These are phyloP conservation scores for Umbelopsis ramanniana DNA, from an alignment of 192 early-diverging fungal species.

Conservation along the genomic window DNA sequence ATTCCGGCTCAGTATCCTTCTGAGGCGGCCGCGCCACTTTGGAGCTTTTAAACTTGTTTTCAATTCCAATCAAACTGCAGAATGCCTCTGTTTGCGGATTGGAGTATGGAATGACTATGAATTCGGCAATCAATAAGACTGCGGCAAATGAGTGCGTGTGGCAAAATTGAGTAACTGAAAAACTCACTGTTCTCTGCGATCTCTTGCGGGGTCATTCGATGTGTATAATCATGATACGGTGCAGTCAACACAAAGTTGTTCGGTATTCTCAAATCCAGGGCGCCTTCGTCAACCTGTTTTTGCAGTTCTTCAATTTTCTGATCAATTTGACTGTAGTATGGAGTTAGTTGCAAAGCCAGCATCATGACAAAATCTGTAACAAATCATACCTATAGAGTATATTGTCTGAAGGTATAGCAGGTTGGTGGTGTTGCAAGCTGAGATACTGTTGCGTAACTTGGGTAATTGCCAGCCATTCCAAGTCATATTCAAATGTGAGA, in stretches of 20 bases:
- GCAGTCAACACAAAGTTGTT: slow-evolving; percentile 80
- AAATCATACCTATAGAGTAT: slow-evolving; percentile 47
- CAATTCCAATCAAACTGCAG: slow-evolving; percentile 70
- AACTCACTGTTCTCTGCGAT: slow-evolving; percentile 43
- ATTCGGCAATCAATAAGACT: slow-evolving; percentile 12
- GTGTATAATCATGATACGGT: slow-evolving; percentile 48
- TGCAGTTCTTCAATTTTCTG: slow-evolving; percentile 70
- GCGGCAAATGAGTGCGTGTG: background rate
- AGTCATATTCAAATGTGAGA: slow-evolving; percentile 77
- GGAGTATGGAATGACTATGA: slow-evolving; percentile 51
- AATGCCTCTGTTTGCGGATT: slow-evolving; percentile 89
- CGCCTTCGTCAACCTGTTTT: slow-evolving; percentile 57
- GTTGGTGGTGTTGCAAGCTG: slow-evolving; percentile 46
- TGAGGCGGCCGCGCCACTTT: background rate
- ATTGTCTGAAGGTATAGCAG: slow-evolving; percentile 52
- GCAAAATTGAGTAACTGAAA: background rate
- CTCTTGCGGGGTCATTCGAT: slow-evolving; percentile 28
- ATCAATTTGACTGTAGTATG: slow-evolving; percentile 50
- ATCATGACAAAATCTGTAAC: background rate
- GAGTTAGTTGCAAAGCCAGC: background rate
- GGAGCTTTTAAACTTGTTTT: slow-evolving; percentile 68
- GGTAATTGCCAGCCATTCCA: slow-evolving; percentile 84
- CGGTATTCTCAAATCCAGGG: slow-evolving; percentile 68
- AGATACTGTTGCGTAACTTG: slow-evolving; percentile 63
- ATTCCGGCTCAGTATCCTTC: background rate